Conservation (phyloP, 257 asterid species). For the Solanum paucissectum region DNA sequence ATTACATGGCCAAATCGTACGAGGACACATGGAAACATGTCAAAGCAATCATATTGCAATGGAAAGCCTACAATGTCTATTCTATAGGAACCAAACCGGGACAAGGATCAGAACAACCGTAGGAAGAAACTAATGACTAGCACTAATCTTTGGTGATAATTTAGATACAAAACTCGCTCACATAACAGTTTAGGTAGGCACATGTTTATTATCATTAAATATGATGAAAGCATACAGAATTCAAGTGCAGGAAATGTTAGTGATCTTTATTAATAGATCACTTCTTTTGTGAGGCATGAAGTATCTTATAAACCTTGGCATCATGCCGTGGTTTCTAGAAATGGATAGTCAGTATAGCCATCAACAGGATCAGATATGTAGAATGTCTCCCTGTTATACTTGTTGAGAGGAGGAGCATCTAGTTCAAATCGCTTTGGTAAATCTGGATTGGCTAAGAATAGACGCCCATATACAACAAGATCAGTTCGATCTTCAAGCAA, state of each 20-base stretch:
- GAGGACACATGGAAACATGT: no score
- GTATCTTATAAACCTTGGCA: background rate
- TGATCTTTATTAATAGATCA: background rate
- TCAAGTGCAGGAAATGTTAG: background rate
- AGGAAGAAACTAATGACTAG: no score
- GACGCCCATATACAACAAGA: background rate
- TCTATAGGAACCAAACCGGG: no score
- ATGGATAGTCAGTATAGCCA: background rate
- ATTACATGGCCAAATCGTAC: no score
- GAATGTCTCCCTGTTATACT: background rate
- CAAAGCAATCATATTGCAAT: no score
- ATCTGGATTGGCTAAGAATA: background rate
- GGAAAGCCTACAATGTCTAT: no score
- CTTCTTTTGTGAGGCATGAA: background rate
- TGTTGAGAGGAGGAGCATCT: background rate
- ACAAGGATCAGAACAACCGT: no score
- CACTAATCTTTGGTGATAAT: no score
- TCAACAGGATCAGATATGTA: background rate
- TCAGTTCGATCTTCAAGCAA: no score
- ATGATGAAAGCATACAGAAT: background rate
- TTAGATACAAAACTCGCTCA: no score
- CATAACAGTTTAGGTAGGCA: no score
- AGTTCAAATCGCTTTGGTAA: background rate
- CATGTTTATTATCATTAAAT: background rate
- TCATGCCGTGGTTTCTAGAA: constrained; percentile 10